Percentiles rank a stretch among this genome's conserved stretches.
These are phyloP conservation scores for Penicillium manginii DNA, from an alignment of 495 filamentous ascomycete genomes.

Conservation along the genomic window DNA sequence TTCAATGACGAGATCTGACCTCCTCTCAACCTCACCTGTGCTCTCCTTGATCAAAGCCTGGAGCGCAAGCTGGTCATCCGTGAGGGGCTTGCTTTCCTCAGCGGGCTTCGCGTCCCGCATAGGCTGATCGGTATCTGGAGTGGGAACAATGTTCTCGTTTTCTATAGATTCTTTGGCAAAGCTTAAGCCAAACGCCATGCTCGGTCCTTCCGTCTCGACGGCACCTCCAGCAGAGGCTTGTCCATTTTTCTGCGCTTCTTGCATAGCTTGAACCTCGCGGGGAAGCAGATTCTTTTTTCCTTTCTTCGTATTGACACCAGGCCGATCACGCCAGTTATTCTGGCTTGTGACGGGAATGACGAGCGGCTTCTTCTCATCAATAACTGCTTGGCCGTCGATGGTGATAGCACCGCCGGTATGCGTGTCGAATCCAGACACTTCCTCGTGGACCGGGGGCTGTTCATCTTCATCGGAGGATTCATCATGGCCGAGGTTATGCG, in stretches of 20 bases:
- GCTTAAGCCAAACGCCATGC: conserved; percentile 50
- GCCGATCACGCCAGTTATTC: conserved; percentile 70
- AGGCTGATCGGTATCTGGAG: conserved; percentile 26
- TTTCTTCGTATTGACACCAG: conserved; percentile 53
- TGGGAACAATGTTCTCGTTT: conserved; percentile 23
- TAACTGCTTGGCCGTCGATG: conserved; percentile 34
- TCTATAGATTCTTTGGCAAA: conserved; percentile 38
- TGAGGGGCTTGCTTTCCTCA: conserved; percentile 40
- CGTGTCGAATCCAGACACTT: conserved; percentile 63
- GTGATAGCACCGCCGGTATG: conserved; percentile 58
- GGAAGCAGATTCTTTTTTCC: conserved; percentile 57
- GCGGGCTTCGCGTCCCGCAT: conserved; percentile 35
- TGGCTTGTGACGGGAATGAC: conserved; percentile 70
- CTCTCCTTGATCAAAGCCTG: conserved; percentile 70
- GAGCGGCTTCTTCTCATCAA: conserved; percentile 49
- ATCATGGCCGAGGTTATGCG: conserved; percentile 39
- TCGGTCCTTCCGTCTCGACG: conserved; percentile 43
- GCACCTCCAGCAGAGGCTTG: conserved; percentile 29
- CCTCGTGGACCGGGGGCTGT: conserved; percentile 44
- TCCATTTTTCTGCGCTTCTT: conserved; percentile 41
- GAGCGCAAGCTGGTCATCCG: conserved; percentile 78
- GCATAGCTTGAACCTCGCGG: conserved; percentile 52
- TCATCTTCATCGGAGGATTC: conserved; percentile 57
- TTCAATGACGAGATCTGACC: conserved; percentile 65
- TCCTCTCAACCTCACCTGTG: conserved; percentile 50